These are phyloP conservation scores for Calonectria crousiana DNA, from an alignment of 2,329 filamentous ascomycete species.

Conservation along the genomic window DNA sequence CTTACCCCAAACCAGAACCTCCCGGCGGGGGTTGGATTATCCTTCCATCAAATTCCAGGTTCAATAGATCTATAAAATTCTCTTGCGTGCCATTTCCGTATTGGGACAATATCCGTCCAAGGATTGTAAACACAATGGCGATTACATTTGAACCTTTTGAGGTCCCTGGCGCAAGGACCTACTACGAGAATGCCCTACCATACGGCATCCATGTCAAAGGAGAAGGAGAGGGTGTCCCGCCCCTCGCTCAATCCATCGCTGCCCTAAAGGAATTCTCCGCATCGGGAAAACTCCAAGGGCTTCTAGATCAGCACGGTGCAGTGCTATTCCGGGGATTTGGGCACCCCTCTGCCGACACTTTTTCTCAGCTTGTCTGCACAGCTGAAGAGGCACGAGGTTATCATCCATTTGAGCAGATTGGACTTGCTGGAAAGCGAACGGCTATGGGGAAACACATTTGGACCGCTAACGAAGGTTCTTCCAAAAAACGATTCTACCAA, in stretches of 20 bases:
- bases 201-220: conserved; percentile 7
- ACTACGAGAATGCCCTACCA: conserved; percentile 23
- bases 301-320: conserved; percentile 19
- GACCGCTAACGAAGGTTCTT: conserved; percentile 30
- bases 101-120: not conserved
- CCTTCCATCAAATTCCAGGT: not conserved
- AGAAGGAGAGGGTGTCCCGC: not conserved
- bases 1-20: not conserved
- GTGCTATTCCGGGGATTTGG: conserved; percentile 26
- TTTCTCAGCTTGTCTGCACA: conserved; percentile 21
- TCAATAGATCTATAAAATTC: not conserved
- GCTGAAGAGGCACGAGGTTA: conserved; percentile 25
- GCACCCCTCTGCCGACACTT: conserved; percentile 26
- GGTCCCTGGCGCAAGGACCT: conserved; percentile 25
- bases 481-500: conserved; percentile 28
- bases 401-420: conserved; percentile 28
- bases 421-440: conserved; percentile 26
- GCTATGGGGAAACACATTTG: conserved; percentile 21
- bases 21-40: not conserved
- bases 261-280: conserved; percentile 12
- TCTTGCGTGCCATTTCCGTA: not conserved
- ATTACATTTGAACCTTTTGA: conserved; percentile 14
- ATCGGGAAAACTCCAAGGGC: conserved; percentile 21
- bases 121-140: not conserved
- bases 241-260: conserved; percentile 2